Evolutionary conservation across 441 rosid species (phyloP).

Genomic region (Breynia disticha): DNA sequence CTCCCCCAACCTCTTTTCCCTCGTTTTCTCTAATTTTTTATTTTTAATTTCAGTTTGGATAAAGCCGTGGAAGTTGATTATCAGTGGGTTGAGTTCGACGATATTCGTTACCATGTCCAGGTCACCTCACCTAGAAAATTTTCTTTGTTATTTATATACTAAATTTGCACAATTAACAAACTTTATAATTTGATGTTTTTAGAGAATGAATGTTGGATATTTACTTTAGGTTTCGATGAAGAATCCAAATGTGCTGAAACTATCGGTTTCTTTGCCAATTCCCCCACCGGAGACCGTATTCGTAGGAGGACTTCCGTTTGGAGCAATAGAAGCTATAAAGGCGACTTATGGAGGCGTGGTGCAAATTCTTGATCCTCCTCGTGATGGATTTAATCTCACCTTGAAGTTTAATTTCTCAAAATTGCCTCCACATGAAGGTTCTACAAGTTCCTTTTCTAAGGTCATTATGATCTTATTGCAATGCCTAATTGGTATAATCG

Average conservation of each 20-base stretch:
- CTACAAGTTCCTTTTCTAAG: conserved; percentile 36
- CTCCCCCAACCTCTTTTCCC: background rate
- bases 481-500: too few species aligned
- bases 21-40: background rate
- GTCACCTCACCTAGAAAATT: too few species aligned
- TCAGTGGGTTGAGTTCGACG: conserved; percentile 90
- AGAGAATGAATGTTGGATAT: too few species aligned
- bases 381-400: conserved; percentile 90
- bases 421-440: conserved; percentile 87
- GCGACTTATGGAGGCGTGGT: conserved; percentile 58
- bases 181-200: too few species aligned
- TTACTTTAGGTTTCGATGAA: conserved; percentile 71
- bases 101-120: conserved; percentile 89
- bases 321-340: conserved; percentile 91
- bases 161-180: too few species aligned
- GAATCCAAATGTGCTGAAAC: conserved; percentile 56
- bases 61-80: conserved; percentile 79
- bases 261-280: conserved; percentile 77
- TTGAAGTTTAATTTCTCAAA: conserved; percentile 76
- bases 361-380: conserved; percentile 94
- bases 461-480: conserved; percentile 30
- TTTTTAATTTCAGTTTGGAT: conserved; percentile 46
- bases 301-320: conserved; percentile 73
- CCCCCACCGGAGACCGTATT: conserved; percentile 79
- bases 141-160: too few species aligned